Percentiles rank a stretch among this genome's conserved stretches.
These are phyloP conservation scores for Dendrobium chrysotoxum DNA, from an alignment of 106 monocot genomes.

Conservation along the genomic window DNA sequence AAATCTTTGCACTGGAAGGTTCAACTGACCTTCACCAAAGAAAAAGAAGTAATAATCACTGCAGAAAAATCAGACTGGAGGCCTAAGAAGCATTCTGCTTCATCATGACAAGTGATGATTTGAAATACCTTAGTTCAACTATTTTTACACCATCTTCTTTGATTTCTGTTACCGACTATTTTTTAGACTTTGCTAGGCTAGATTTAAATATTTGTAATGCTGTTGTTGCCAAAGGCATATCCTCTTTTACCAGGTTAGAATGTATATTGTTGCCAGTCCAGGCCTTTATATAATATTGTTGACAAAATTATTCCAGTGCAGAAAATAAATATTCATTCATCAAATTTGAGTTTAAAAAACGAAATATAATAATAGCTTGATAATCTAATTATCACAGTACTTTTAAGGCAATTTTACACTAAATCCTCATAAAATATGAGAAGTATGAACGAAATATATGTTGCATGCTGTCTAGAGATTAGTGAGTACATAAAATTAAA, in stretches of 20 bases:
- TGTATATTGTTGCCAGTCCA: neutral
- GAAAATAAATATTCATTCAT: too few relatives aligned
- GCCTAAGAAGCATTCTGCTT: slow-evolving; percentile 30
- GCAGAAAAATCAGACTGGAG: slow-evolving; percentile 90
- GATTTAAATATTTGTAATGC: neutral
- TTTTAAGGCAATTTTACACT: too few relatives aligned
- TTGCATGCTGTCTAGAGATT: too few relatives aligned
- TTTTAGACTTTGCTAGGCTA: neutral
- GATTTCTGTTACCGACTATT: neutral
- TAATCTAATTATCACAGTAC: too few relatives aligned
- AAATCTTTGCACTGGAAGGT: slow-evolving; percentile 86
- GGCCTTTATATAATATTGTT: neutral
- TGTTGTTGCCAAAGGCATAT: neutral
- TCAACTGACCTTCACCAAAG: slow-evolving; percentile 39
- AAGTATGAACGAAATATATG: too few relatives aligned
- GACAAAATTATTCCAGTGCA: neutral
- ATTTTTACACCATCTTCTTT: neutral
- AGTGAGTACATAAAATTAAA: too few relatives aligned
- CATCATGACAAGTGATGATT: slow-evolving; percentile 14
- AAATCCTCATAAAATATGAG: too few relatives aligned
- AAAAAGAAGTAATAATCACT: slow-evolving; percentile 47
- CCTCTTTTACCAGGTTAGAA: neutral
- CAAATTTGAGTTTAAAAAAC: too few relatives aligned
- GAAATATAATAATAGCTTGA: too few relatives aligned
- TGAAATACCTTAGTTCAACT: neutral